A percentile compares a stretch with the other conserved stretches of the same genome.
Conservation (phyloP, 805 yeast species). For the Cyberlindnera americana region DNA sequence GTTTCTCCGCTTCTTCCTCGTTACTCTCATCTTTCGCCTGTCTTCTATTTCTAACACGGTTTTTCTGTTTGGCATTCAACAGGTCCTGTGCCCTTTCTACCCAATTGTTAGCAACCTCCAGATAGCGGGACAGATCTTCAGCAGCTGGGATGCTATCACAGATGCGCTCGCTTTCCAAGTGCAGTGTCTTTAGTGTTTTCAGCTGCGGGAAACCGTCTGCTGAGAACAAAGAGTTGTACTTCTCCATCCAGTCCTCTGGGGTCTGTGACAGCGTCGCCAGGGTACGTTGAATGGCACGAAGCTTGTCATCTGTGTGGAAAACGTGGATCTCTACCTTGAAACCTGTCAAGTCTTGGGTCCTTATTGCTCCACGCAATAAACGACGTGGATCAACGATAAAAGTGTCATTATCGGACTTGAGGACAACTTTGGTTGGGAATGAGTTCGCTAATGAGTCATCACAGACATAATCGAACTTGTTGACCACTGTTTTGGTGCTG, state of each 20-base stretch:
- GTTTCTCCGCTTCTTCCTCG: constrained; percentile 7
- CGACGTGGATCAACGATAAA: constrained; percentile 32
- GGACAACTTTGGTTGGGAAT: constrained; percentile 52
- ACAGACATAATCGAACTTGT: constrained; percentile 42
- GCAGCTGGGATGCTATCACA: constrained; percentile 37
- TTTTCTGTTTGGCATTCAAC: constrained; percentile 37
- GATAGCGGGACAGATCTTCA: constrained; percentile 35
- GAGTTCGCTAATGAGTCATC: constrained; percentile 50
- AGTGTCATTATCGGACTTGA: constrained; percentile 31
- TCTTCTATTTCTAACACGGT: constrained; percentile 34
- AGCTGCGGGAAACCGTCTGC: constrained; percentile 44
- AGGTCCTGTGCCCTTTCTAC: constrained; percentile 52
- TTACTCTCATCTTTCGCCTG: constrained; percentile 7
- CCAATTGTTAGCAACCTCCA: constrained; percentile 47
- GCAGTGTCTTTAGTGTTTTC: constrained; percentile 40
- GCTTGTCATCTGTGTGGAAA: constrained; percentile 49
- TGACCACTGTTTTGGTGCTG: constrained; percentile 31
- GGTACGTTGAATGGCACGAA: constrained; percentile 35
- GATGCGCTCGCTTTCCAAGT: constrained; percentile 54
- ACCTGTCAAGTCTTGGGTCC: constrained; percentile 6
- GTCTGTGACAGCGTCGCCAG: constrained; percentile 42
- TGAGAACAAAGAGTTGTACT: constrained; percentile 39
- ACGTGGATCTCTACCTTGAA: constrained; percentile 41
- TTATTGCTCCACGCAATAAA: constrained; percentile 25
- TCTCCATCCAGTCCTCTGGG: constrained; percentile 49